phyloP scores from a whole-genome alignment of 768 basidiomycete species.

The Asterophora parasitica region DNA sequence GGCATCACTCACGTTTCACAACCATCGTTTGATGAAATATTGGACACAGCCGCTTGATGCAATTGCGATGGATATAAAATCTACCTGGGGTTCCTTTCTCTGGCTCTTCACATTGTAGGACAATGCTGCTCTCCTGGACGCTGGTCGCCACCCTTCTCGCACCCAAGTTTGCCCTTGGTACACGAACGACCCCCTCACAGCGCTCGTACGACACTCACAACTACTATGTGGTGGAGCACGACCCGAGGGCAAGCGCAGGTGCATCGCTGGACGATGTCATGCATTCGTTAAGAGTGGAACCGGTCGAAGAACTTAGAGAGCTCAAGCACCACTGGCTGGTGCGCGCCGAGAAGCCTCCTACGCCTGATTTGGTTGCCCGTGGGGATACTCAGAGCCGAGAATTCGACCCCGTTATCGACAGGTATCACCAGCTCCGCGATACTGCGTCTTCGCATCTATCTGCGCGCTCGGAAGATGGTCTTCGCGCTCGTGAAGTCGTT shows the following conservation, averaged over 20 bases:
- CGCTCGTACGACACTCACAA: slow-evolving; percentile 59
- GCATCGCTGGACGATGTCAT: slow-evolving; percentile 60
- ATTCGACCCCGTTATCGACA: slow-evolving; percentile 45
- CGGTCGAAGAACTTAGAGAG: slow-evolving; percentile 86
- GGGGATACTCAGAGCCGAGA: slow-evolving; percentile 21
- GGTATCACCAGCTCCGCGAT: slow-evolving; percentile 41
- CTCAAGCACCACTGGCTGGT: slow-evolving; percentile 82
- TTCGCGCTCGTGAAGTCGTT: slow-evolving; percentile 40
- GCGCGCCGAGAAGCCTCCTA: slow-evolving; percentile 41
- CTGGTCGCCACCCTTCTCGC: slow-evolving; percentile 30
- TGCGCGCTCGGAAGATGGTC: slow-evolving; percentile 37
- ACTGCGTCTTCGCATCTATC: slow-evolving; percentile 27
- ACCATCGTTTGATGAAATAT: slow-evolving; percentile 12
- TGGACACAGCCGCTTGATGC: background rate
- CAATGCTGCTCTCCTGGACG: slow-evolving; percentile 27
- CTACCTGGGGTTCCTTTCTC: background rate
- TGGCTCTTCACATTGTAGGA: slow-evolving; percentile 14
- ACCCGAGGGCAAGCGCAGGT: slow-evolving; percentile 34
- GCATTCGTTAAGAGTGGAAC: slow-evolving; percentile 63
- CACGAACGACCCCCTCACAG: slow-evolving; percentile 33
- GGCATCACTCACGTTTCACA: slow-evolving; percentile 1
- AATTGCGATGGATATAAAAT: slow-evolving; percentile 4
- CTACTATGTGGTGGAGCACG: slow-evolving; percentile 80
- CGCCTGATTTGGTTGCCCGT: slow-evolving; percentile 23
- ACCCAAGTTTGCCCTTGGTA: slow-evolving; percentile 25